Conservation (phyloP, 139 green algal species). For the Chlamydomonas schloesseri region DNA sequence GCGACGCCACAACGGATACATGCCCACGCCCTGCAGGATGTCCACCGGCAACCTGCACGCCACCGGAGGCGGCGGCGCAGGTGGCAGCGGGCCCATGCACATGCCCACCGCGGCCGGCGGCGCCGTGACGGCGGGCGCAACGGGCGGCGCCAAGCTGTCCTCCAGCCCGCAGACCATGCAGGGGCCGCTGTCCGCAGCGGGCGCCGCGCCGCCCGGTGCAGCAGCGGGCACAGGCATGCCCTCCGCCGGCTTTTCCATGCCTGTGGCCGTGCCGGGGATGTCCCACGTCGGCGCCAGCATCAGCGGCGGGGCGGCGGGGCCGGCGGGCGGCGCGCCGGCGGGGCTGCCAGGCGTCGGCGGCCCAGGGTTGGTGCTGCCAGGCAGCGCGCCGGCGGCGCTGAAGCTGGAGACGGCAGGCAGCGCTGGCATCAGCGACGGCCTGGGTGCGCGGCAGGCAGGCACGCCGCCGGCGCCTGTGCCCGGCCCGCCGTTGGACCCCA, state of each 20-base stretch:
- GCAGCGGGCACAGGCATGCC: too few species aligned
- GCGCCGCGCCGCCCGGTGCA: neutral
- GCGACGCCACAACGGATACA: too few species aligned
- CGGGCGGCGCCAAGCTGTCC: neutral
- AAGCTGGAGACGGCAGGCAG: neutral
- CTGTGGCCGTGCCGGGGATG: too few species aligned
- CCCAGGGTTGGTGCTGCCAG: neutral
- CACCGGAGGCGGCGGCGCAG: neutral
- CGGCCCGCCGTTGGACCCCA: neutral
- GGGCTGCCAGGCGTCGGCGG: neutral
- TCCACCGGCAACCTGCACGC: neutral
- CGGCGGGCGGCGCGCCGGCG: too few species aligned
- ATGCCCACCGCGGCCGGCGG: too few species aligned
- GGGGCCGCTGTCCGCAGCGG: neutral
- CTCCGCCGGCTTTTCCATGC: too few species aligned
- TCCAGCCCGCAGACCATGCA: slow-evolving; percentile 10
- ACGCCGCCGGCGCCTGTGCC: too few species aligned
- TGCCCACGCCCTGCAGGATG: neutral
- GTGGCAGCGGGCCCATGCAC: too few species aligned
- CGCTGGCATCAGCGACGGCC: too few species aligned
- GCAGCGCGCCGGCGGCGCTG: neutral
- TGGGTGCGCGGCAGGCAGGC: too few species aligned
- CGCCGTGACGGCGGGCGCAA: neutral
- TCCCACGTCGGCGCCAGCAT: too few species aligned
- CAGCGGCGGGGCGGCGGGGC: neutral